These are phyloP conservation scores for Aschersonia sp. DNA, from an alignment of 2,329 filamentous ascomycete species.

Conservation along the genomic window DNA sequence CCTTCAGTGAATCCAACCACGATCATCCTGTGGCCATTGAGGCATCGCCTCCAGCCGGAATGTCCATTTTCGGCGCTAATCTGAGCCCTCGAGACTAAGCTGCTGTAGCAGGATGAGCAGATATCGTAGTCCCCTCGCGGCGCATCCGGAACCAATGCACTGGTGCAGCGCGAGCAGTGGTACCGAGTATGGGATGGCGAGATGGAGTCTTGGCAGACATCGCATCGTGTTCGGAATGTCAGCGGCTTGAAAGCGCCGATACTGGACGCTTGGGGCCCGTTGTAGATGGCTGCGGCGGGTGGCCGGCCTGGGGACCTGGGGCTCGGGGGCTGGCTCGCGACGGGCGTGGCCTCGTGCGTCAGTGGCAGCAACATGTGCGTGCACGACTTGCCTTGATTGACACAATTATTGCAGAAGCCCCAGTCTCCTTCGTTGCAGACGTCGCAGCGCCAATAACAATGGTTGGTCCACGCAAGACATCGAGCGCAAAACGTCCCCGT, in stretches of 20 bases:
- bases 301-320: conserved; percentile 28
- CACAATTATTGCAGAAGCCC: conserved; percentile 83
- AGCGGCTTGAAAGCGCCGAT: conserved; percentile 50
- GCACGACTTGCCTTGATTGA: conserved; percentile 69
- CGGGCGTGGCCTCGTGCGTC: conserved; percentile 37
- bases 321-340: conserved; percentile 21
- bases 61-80: conserved; percentile 65
- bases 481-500: conserved; percentile 73
- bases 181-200: conserved; percentile 54
- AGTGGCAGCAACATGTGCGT: conserved; percentile 70
- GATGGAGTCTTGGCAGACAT: conserved; percentile 62
- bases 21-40: conserved; percentile 70
- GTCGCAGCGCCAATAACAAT: conserved; percentile 82
- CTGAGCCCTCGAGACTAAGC: conserved; percentile 45
- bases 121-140: conserved; percentile 70
- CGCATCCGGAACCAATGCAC: conserved; percentile 28
- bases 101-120: conserved; percentile 63
- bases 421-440: conserved; percentile 84
- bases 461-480: conserved; percentile 60
- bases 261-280: conserved; percentile 28
- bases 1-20: conserved; percentile 61
- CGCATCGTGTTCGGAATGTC: conserved; percentile 61
- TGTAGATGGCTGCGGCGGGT: conserved; percentile 31
- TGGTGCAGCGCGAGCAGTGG: conserved; percentile 66
- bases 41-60: conserved; percentile 71